Base-by-base conservation (phyloP, 2,329 filamentous ascomycete genomes). In the Simplicillium aogashimaense region DNA sequence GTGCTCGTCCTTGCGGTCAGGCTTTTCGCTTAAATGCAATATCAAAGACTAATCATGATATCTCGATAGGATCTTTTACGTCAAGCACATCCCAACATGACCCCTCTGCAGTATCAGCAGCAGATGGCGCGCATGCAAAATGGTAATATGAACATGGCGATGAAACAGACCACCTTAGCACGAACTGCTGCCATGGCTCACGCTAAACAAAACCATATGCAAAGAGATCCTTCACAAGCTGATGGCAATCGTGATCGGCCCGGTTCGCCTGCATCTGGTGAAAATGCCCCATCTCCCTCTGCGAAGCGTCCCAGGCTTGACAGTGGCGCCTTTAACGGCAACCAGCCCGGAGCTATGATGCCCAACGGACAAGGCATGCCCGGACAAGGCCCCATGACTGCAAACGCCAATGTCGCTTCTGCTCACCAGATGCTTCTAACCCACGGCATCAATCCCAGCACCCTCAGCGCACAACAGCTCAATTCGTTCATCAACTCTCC, bases 231-330 rank as follows among this genome's bases (percentile, higher is more conserved):
- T 40, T 90, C 86, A 13, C 81, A 83, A 46, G 87, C 92, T 76
- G 87, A 94, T 52, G 83, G 83, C 60, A 86, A 83, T 61, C 84
- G 83, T 44, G 80, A 82, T 47, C 78, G 88, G 44, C 82, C 87
- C 20, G 80, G 82, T 43, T 95, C 90, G 29, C 90, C 90, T 7
- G 79, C 81, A 38, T 82, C 83, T 30, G 81, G 80, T 40, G 89
- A 95, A 39, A 92, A 92, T 54, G 88, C 86, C 18, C 87, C 88
- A 4, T 97, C 90, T 28, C 90, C 90, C 2, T 90, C 85, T 18
- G 41, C 41, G 47, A 97, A 97, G 68, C 78, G 89, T 54, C 86
- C 81, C 43, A 84, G 89, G 42, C 75, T 95, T 45, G 80, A 82
- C 54, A 76, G 78, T 52, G 72, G 72, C 29, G 72, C 73, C 9